Percentiles rank a stretch among this genome's conserved stretches.
phyloP scores from a whole-genome alignment of 495 filamentous ascomycete genomes.

The Sordaria brevicollis region DNA sequence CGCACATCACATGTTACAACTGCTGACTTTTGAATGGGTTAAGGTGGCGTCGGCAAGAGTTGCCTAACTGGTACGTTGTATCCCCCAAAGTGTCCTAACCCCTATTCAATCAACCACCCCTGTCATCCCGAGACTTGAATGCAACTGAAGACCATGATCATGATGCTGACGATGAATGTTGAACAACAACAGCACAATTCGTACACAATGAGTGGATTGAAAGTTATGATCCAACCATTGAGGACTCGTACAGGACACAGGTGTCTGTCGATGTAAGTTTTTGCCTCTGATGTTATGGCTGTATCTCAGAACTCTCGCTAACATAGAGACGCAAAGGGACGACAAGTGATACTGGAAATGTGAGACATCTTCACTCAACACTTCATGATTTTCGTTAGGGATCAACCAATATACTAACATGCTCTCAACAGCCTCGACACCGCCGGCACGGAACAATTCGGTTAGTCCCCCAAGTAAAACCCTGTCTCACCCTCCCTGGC shows the following conservation, averaged over 20 bases:
- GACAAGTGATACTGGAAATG: slow-evolving; percentile 96
- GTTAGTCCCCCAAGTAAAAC: slow-evolving; percentile 40
- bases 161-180: slow-evolving; percentile 9
- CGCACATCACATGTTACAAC: slow-evolving; percentile 18
- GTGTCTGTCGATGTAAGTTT: slow-evolving; percentile 82
- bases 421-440: slow-evolving; percentile 66
- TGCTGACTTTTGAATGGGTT: slow-evolving; percentile 19
- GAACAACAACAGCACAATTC: slow-evolving; percentile 80
- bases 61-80: slow-evolving; percentile 79
- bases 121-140: not conserved
- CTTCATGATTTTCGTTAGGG: slow-evolving; percentile 15
- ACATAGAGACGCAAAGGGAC: slow-evolving; percentile 48
- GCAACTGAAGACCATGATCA: slow-evolving; percentile 1
- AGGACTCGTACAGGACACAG: slow-evolving; percentile 92
- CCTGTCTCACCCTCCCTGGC: not conserved
- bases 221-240: slow-evolving; percentile 95
- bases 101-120: slow-evolving; percentile 9
- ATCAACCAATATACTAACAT: slow-evolving; percentile 7
- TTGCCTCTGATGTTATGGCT: not conserved
- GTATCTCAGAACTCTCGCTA: not conserved
- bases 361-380: slow-evolving; percentile 27
- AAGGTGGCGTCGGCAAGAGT: slow-evolving; percentile 95
- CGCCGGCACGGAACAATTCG: slow-evolving; percentile 96
- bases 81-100: not conserved
- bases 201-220: slow-evolving; percentile 99